A percentile compares a stretch with the other conserved stretches of the same genome.
Evolutionary conservation across 176 grass and related monocot species (phyloP).

Genomic region (Hordeum vulgare): DNA sequence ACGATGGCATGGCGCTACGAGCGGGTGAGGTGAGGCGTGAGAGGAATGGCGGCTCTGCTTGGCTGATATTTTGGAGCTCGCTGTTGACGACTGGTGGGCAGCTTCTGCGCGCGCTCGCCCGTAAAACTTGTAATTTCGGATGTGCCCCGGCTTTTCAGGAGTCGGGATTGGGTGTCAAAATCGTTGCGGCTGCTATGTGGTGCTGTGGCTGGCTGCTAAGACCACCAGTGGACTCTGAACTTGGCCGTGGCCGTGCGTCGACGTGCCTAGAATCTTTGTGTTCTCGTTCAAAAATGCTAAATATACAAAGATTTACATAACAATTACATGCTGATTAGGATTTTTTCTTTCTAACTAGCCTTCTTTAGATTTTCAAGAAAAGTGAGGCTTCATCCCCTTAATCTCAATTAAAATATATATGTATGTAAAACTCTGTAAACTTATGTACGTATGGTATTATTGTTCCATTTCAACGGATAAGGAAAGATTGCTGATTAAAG

Average conservation of each 20-base stretch:
- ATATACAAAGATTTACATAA: too few relatives aligned
- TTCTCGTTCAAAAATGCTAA: too few relatives aligned
- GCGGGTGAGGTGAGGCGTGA: background rate
- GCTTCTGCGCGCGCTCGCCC: background rate
- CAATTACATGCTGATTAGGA: too few relatives aligned
- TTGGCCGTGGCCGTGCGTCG: background rate
- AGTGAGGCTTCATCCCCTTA: too few relatives aligned
- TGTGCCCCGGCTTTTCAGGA: background rate
- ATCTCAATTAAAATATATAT: too few relatives aligned
- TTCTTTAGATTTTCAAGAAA: too few relatives aligned
- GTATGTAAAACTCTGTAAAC: too few relatives aligned
- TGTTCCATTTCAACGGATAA: conserved; percentile 57
- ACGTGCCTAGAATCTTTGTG: conserved; percentile 21
- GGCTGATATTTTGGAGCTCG: background rate
- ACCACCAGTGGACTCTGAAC: background rate
- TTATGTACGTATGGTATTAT: too few relatives aligned
- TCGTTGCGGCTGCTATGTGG: background rate
- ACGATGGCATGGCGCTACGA: background rate
- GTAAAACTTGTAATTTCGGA: background rate
- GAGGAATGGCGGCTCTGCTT: background rate
- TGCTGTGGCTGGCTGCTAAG: background rate
- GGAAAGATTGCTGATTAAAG: background rate
- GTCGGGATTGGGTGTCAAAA: background rate
- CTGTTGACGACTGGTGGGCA: background rate
- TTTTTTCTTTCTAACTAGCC: too few relatives aligned